phyloP scores from a whole-genome alignment of 2,329 filamentous ascomycete genomes.

The Colletotrichum sp. region DNA sequence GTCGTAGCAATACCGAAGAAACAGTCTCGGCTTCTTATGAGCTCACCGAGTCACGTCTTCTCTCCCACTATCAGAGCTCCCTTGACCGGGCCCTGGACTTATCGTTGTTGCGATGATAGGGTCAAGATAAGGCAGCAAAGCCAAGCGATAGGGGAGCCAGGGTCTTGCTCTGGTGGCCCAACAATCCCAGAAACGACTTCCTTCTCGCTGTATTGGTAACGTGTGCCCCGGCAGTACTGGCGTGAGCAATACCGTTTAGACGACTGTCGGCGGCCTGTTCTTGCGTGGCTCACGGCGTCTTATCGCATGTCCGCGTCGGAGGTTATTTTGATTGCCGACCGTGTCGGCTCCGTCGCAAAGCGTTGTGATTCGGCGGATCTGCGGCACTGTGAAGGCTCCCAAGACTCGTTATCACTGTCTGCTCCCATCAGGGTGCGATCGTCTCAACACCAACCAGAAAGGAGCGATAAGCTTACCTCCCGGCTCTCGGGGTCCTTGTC shows the following conservation, averaged over 20 bases:
- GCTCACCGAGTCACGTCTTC: neutral
- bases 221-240: neutral
- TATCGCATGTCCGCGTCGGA: neutral
- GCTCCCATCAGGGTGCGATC: neutral
- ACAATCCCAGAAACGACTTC: too few relatives aligned
- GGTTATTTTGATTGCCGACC: neutral
- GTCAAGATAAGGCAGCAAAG: slow-evolving; percentile 8
- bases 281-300: neutral
- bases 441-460: neutral
- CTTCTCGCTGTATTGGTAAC: too few relatives aligned
- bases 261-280: neutral
- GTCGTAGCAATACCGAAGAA: neutral
- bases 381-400: slow-evolving; percentile 2
- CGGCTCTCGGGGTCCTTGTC: neutral
- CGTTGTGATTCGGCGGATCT: neutral
- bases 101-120: neutral
- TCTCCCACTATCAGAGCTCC: neutral
- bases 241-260: neutral
- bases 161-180: neutral
- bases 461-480: slow-evolving; percentile 12
- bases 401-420: neutral
- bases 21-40: neutral
- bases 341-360: neutral
- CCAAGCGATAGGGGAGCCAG: neutral
- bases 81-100: neutral